Percentiles rank a stretch among this genome's conserved stretches.
phyloP scores from a whole-genome alignment of 2,329 filamentous ascomycete species.

The Cordyceps tenuipes region DNA sequence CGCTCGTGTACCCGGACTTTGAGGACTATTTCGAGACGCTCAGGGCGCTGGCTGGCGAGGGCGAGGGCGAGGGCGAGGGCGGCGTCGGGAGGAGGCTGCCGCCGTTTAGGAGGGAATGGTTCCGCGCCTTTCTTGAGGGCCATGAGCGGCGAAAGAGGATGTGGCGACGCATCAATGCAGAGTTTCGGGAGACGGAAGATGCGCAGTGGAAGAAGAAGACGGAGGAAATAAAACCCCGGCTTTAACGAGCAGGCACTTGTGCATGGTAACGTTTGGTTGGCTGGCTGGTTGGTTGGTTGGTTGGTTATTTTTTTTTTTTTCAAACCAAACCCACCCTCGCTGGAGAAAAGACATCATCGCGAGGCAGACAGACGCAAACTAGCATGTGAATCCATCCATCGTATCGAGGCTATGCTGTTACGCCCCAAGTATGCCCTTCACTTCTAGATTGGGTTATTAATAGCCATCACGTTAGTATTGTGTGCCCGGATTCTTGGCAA shows the following conservation, averaged over 20 bases:
- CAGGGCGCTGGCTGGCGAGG: constrained; percentile 40
- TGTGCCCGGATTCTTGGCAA: neutral
- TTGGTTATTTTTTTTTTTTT: no score
- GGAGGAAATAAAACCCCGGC: neutral
- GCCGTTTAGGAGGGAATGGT: constrained; percentile 37
- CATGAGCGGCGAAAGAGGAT: constrained; percentile 43
- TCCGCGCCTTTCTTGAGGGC: constrained; percentile 42
- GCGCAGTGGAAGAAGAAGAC: neutral
- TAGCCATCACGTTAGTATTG: neutral
- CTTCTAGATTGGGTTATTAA: neutral
- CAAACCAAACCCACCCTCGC: neutral
- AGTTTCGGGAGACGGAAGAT: neutral
- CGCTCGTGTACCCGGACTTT: constrained; percentile 52
- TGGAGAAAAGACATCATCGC: neutral
- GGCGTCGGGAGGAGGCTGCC: constrained; percentile 38
- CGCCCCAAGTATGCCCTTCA: neutral
- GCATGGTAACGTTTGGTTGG: neutral
- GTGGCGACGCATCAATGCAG: neutral
- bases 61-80: constrained; percentile 33
- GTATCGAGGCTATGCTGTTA: neutral
- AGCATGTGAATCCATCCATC: neutral
- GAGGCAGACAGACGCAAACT: neutral
- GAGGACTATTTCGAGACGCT: constrained; percentile 56
- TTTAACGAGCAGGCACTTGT: neutral
- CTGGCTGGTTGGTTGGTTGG: no score